phyloP scores from a whole-genome alignment of 805 yeast genomes.

The Diddensiella caesifluorescens region DNA sequence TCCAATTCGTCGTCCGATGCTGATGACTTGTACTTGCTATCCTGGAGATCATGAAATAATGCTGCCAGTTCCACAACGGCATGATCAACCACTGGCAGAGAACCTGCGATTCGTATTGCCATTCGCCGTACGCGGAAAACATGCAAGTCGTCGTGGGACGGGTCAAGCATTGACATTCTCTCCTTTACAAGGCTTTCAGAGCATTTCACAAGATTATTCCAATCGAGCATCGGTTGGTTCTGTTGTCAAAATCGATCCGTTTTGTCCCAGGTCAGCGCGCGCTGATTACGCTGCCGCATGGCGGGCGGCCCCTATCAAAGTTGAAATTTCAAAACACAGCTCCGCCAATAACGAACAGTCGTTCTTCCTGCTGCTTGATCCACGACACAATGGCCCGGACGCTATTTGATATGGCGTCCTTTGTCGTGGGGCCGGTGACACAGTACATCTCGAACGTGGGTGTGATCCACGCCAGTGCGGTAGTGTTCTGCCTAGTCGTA shows the following conservation, averaged over 20 bases:
- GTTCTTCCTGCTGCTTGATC: slow-evolving; percentile 66
- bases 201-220: slow-evolving; percentile 2
- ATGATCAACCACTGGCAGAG: slow-evolving; percentile 7
- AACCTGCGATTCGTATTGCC: slow-evolving; percentile 26
- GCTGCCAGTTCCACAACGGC: slow-evolving; percentile 31
- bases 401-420: slow-evolving; percentile 53
- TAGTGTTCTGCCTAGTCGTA: slow-evolving; percentile 21
- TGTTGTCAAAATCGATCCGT: too few relatives aligned
- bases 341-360: slow-evolving; percentile 72
- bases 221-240: too few relatives aligned
- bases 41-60: slow-evolving; percentile 31
- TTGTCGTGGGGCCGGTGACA: slow-evolving; percentile 55
- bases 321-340: slow-evolving; percentile 60
- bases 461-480: slow-evolving; percentile 51
- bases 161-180: slow-evolving; percentile 28
- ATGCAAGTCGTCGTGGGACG: slow-evolving; percentile 32
- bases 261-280: too few relatives aligned
- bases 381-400: slow-evolving; percentile 64
- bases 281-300: too few relatives aligned
- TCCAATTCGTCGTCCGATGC: slow-evolving; percentile 13
- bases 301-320: too few relatives aligned
- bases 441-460: slow-evolving; percentile 59
- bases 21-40: slow-evolving; percentile 28
- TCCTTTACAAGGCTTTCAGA: slow-evolving; percentile 16
- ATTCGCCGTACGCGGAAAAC: slow-evolving; percentile 29